Evolutionary conservation across 805 yeast species (phyloP), one percentile per base, ranked within the genome.

Genomic region (Metschnikowia koreensis): DNA sequence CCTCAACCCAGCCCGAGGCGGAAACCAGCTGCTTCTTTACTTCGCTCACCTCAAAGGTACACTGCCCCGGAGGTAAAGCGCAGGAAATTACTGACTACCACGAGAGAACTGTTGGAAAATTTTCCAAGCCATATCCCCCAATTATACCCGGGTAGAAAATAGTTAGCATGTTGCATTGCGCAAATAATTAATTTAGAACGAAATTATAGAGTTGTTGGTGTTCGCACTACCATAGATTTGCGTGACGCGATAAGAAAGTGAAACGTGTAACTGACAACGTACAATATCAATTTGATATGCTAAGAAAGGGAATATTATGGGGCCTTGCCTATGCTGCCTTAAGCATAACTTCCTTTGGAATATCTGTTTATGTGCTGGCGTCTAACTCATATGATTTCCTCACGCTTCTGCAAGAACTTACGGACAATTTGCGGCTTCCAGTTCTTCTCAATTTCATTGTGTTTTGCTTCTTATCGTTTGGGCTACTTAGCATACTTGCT

Each of bases 401-500:
- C 47, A 52, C 57, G 15, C 48, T 59, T 15, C 38, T 55, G 46
- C 55, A 51, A 31, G 61, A 60, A 27, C 56, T 60, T 34, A 59
- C 62, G 7, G 52, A 48, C 29, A 52, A 52, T n/a, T 34, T 50
- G 37, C 49, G 57, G 16, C 50, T 59, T 43, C 33, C 53, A 29
- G 16, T 59, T 8, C 52, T 60, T 12, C 54, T 59, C 41, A 60
- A 60, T 48, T 59, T 59, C 50, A 50, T 57, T 7, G 55, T 53
- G 27, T 51, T 44, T 42, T 51, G 52, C 40, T 52, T 55, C 47
- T 47, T 60, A 6, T 61, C 64, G 42, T 46, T 66, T 12, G 54
- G 62, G 10, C 31, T 62, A 12, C 10, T 55, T 33, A 80, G 81
- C 55, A 40, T 76, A 44, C 55, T 67, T 28, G 1, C 83, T 0